Conservation (phyloP, 2,329 filamentous ascomycete genomes). For the Pseudogymnoascus sp. region DNA sequence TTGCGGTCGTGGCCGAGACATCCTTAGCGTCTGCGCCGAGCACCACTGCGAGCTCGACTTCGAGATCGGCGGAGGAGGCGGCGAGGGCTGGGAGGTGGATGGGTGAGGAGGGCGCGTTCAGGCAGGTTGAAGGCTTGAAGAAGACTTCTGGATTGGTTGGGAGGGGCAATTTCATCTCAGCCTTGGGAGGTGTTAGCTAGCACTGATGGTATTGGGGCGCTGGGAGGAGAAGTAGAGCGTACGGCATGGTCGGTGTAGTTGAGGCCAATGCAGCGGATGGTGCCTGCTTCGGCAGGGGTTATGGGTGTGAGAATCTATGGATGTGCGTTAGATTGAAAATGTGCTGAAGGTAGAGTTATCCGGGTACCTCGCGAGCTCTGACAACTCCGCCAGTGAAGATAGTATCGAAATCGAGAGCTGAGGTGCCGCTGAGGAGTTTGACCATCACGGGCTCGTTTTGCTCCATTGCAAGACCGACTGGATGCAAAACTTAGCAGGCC, state of each 20-base stretch:
- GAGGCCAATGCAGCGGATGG: constrained; percentile 52
- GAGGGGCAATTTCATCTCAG: constrained; percentile 44
- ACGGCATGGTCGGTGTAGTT: constrained; percentile 36
- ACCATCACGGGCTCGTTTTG: constrained; percentile 15
- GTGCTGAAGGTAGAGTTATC: constrained; percentile 24
- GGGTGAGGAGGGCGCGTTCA: constrained; percentile 47
- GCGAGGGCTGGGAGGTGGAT: constrained; percentile 45
- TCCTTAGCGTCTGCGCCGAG: constrained; percentile 33
- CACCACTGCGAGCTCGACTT: constrained; percentile 15
- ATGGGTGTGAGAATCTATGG: constrained; percentile 42
- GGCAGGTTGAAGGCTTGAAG: constrained; percentile 48
- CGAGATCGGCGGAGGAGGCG: constrained; percentile 41
- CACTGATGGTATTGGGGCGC: neutral
- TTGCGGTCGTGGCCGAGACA: constrained; percentile 47
- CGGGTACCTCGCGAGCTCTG: constrained; percentile 26
- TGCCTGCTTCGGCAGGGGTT: constrained; percentile 42
- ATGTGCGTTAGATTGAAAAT: constrained; percentile 24
- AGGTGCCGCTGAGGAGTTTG: constrained; percentile 18
- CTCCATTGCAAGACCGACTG: constrained; percentile 18
- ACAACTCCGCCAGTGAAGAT: constrained; percentile 18
- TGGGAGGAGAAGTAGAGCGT: neutral
- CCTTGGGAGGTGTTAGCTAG: constrained; percentile 33
- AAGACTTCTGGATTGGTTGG: constrained; percentile 50
- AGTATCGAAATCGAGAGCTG: constrained; percentile 25
- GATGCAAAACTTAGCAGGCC: neutral